phyloP scores from a whole-genome alignment of 108 stramenopile species.

The Skeletonema menzelii region DNA sequence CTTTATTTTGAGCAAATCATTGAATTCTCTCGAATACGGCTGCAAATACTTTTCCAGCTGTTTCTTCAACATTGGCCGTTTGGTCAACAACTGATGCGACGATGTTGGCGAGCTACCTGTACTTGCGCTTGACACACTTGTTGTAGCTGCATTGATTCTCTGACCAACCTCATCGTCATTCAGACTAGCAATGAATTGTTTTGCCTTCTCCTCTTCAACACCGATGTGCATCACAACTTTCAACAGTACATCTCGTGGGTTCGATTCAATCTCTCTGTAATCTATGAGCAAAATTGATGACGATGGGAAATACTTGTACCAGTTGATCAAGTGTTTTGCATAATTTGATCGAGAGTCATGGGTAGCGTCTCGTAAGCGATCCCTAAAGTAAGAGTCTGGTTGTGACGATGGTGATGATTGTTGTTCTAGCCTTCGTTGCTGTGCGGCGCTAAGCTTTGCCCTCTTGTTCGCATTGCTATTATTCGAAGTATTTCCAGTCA shows the following conservation, averaged over 20 bases:
- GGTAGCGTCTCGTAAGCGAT: conserved; percentile 28
- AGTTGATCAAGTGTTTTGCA: conserved; percentile 33
- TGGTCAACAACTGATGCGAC: conserved; percentile 8
- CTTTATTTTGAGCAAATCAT: conserved; percentile 38
- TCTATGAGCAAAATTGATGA: conserved; percentile 46
- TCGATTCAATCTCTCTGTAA: conserved; percentile 32
- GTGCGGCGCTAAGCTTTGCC: conserved; percentile 14
- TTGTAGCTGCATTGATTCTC: conserved; percentile 42
- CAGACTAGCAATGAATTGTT: conserved; percentile 22
- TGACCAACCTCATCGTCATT: conserved; percentile 27
- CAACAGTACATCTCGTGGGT: conserved; percentile 35
- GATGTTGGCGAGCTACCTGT: neutral
- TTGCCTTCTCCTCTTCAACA: conserved; percentile 33
- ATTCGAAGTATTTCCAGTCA: neutral
- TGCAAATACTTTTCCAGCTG: conserved; percentile 46
- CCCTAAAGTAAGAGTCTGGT: conserved; percentile 52
- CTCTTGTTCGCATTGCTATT: neutral
- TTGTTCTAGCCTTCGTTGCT: conserved; percentile 29
- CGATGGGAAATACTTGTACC: conserved; percentile 42
- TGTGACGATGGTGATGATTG: conserved; percentile 38
- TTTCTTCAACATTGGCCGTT: conserved; percentile 39
- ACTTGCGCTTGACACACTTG: neutral
- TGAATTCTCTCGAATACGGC: conserved; percentile 40
- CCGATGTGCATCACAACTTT: conserved; percentile 47
- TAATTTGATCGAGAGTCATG: conserved; percentile 40